Evolutionary conservation across 225 moss, liverwort and hornwort species (phyloP).

Genomic region (Takakia lepidozioides): DNA sequence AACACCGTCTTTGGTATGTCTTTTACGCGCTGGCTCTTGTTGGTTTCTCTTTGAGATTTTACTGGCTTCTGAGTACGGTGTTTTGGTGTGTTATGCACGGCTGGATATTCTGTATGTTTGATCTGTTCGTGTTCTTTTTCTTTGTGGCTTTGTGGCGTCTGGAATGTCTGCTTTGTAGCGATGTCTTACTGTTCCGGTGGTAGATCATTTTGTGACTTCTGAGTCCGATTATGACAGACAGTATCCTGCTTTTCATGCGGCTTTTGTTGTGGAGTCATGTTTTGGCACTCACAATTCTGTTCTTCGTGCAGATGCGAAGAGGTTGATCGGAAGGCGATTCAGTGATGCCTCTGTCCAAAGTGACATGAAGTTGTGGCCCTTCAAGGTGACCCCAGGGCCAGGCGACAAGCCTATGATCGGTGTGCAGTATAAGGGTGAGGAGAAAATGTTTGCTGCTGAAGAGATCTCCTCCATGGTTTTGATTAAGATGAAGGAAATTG

Average conservation of each 20-base stretch:
- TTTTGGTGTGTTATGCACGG: no score
- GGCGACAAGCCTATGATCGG: constrained; percentile 35
- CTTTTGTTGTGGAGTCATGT: no score
- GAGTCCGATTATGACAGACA: no score
- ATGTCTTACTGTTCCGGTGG: no score
- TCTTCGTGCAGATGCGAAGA: constrained; percentile 13
- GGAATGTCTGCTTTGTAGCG: no score
- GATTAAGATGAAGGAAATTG: constrained; percentile 29
- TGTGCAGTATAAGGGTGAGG: constrained; percentile 33
- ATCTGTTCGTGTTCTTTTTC: no score
- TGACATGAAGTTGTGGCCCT: constrained; percentile 27
- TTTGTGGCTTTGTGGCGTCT: no score
- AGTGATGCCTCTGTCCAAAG: constrained; percentile 24
- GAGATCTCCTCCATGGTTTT: constrained; percentile 21
- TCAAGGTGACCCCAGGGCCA: constrained; percentile 19
- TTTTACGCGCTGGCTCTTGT: background rate
- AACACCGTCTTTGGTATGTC: constrained; percentile 27
- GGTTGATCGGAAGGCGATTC: constrained; percentile 23
- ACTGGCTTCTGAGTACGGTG: background rate
- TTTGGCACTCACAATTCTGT: no score
- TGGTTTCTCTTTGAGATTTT: background rate
- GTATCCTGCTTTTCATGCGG: no score
- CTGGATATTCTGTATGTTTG: no score
- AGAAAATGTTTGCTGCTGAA: constrained; percentile 28
- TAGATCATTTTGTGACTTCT: no score